These are phyloP conservation scores for Russula vinacea DNA, from an alignment of 768 basidiomycete genomes.

Conservation along the genomic window DNA sequence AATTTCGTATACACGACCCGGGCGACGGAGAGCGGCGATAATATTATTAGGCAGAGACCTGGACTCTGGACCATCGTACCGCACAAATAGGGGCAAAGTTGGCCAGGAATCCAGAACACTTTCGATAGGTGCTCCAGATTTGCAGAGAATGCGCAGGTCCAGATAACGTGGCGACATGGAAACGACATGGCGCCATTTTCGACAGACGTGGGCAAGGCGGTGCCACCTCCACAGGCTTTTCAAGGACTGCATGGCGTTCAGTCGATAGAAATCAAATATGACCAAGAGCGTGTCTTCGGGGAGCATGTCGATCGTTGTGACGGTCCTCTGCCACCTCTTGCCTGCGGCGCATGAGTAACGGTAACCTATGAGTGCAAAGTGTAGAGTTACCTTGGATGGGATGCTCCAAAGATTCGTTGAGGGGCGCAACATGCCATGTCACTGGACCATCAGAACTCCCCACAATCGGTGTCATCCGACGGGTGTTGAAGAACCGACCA, in stretches of 20 bases:
- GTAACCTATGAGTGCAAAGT: background rate
- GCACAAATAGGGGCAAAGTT: background rate
- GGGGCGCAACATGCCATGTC: background rate
- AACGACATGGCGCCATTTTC: background rate
- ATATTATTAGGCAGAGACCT: background rate
- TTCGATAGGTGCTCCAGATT: background rate
- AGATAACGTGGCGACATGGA: background rate
- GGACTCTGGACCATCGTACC: background rate
- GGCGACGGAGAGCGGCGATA: background rate
- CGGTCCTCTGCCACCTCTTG: background rate
- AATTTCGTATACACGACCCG: background rate
- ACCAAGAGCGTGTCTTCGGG: background rate
- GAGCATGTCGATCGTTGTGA: background rate
- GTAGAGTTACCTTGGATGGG: background rate
- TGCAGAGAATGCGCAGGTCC: background rate
- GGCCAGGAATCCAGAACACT: background rate
- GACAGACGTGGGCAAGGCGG: background rate
- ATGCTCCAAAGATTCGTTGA: background rate
- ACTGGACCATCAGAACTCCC: background rate
- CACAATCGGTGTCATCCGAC: background rate
- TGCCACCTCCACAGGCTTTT: too few species aligned
- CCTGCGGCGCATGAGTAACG: background rate
- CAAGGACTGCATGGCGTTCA: too few species aligned
- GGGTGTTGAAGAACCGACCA: too few species aligned
- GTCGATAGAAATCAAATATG: slow-evolving; percentile 1